These are phyloP conservation scores for Coemansia sp. DNA, from an alignment of 192 early-diverging fungal genomes.

Conservation along the genomic window DNA sequence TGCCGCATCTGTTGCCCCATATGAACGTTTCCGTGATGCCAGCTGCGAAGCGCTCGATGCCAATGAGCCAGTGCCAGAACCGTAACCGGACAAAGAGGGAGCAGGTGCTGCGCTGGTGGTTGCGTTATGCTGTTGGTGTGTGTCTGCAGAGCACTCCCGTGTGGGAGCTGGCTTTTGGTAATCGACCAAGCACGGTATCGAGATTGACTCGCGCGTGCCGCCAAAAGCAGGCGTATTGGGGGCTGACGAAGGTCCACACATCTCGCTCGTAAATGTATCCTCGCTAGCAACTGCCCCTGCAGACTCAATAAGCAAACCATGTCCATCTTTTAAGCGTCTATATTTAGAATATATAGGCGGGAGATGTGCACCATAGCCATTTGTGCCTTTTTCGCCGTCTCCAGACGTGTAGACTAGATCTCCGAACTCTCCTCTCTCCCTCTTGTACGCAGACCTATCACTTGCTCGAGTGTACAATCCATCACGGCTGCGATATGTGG, in stretches of 20 bases:
- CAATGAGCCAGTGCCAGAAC: not conserved
- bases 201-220: slow-evolving; percentile 25
- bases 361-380: not conserved
- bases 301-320: not conserved
- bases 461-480: not conserved
- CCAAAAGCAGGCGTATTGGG: not conserved
- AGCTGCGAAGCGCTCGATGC: not conserved
- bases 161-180: not conserved
- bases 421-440: not conserved
- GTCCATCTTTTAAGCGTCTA: not conserved
- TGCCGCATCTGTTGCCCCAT: slow-evolving; percentile 14
- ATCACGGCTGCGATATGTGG: not conserved
- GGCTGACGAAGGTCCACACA: not conserved
- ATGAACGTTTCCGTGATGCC: slow-evolving; percentile 23
- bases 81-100: not conserved
- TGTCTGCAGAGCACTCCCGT: not conserved
- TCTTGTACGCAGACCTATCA: not conserved
- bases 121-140: not conserved
- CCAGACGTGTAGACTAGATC: not conserved
- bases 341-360: not conserved
- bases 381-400: not conserved
- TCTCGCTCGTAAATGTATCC: not conserved
- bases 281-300: not conserved
- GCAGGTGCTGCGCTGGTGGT: not conserved
- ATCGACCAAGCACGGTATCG: slow-evolving; percentile 34